Percentiles rank a stretch among this genome's conserved stretches.
phyloP scores from a whole-genome alignment of 805 yeast species.

The Kurtzmaniella fragi region DNA sequence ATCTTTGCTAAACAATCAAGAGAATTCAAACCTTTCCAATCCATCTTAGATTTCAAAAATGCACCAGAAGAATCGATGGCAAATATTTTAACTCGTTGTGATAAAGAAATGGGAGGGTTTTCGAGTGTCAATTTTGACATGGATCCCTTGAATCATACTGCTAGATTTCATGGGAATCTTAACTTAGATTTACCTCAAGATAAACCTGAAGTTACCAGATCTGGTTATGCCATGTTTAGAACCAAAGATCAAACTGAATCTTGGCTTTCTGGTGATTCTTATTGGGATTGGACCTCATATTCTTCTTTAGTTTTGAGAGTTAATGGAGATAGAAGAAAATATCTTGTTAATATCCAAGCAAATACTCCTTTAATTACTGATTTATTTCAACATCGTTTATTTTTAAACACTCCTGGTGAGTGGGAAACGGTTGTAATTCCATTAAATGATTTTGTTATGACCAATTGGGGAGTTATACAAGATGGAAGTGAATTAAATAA shows the following conservation, averaged over 20 bases:
- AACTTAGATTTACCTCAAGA: conserved; percentile 61
- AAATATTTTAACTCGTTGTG: conserved; percentile 58
- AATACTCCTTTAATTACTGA: conserved; percentile 75
- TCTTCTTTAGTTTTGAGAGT: conserved; percentile 63
- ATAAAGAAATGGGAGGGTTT: conserved; percentile 74
- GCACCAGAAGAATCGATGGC: conserved; percentile 40
- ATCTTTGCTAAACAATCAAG: conserved; percentile 30
- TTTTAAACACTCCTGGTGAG: conserved; percentile 61
- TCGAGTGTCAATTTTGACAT: conserved; percentile 56
- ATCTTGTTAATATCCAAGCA: conserved; percentile 76
- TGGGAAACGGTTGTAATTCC: conserved; percentile 86
- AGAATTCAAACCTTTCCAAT: conserved; percentile 24
- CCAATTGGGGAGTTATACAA: conserved; percentile 69
- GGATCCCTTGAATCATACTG: conserved; percentile 27
- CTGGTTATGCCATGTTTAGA: conserved; percentile 83
- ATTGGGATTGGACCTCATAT: conserved; percentile 68
- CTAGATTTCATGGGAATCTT: conserved; percentile 52
- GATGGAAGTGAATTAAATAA: conserved; percentile 54
- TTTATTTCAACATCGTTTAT: conserved; percentile 76
- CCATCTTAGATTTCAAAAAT: conserved; percentile 56
- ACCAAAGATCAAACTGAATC: conserved; percentile 57
- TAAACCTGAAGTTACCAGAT: conserved; percentile 57
- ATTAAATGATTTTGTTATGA: conserved; percentile 71
- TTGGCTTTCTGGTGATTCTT: conserved; percentile 44
- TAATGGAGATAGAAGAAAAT: conserved; percentile 69